Evolutionary conservation across 495 filamentous ascomycete species (phyloP), one percentile per base, ranked within the genome.

Genomic region (Penicillium cinerascens): DNA sequence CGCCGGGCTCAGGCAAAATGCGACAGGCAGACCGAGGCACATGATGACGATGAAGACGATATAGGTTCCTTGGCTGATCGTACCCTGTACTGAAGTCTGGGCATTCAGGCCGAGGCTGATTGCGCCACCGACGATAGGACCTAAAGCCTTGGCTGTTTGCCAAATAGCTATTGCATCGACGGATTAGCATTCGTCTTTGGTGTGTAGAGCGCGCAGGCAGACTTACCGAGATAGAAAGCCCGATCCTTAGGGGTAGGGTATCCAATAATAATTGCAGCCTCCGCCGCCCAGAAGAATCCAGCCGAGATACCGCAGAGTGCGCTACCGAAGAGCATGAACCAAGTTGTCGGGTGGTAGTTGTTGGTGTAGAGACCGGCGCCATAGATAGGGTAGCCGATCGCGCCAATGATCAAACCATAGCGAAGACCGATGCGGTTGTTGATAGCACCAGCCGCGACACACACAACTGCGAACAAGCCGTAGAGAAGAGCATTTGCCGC

Each of bases 221-320:
- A 50, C 58, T 25, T 56, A 60, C 58, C 58, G 33, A 67, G 52
- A 37, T 77, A 78, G 44, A 76, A 74, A 15, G 78, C 82, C 45
- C 77, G 71, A 45, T 87, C 84, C 54, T 73, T 71, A 6, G 77
- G 75, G 47, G 84, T 83, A 0, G 82, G 81, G 56, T 86, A 86
- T 8, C 77, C 73, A 33, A 86, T 78, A 10, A 82, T 82, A 44
- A 86, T 85, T n/a, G 83, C 82, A 11, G 78, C 81, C 61, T 86
- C 83, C 3, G 81, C 76, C 44, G 76, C 77, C 84, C 84, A 87
- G 65, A 86, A 86, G n/a, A 85, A 75, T 11, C 82, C 82, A 0
- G 83, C 83, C 0, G 78, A 81, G 43, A 87, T 73, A 44, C 84
- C 84, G 57, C 83, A 86, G 33, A 82, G 61, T 5, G 80, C 82